Conservation (phyloP, 441 rosid genomes). For the Gossypium aridum region DNA sequence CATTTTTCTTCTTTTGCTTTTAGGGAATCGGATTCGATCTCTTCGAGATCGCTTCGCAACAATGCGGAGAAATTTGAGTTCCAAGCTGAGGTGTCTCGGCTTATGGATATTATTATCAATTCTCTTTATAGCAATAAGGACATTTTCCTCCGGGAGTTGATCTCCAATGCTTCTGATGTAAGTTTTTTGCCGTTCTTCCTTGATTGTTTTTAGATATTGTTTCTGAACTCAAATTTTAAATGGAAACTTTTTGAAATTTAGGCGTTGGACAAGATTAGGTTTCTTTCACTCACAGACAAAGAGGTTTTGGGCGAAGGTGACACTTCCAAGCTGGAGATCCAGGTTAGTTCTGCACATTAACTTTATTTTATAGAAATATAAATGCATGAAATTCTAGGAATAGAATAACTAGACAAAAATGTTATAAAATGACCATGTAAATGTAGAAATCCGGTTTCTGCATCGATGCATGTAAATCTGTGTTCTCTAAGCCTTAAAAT, state of each 20-base stretch:
- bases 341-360: conserved; percentile 37
- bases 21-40: conserved; percentile 93
- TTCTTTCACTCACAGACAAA: conserved; percentile 85
- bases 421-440: background rate
- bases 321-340: conserved; percentile 80
- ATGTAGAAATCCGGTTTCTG: background rate
- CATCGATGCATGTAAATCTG: background rate
- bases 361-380: background rate
- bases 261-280: conserved; percentile 86
- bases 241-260: no score
- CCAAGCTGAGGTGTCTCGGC: conserved; percentile 96
- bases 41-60: conserved; percentile 68
- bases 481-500: background rate
- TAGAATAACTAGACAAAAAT: background rate
- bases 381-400: background rate
- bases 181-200: no score
- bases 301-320: conserved; percentile 93
- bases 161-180: conserved; percentile 96
- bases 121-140: conserved; percentile 96
- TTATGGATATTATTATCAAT: conserved; percentile 91
- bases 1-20: no score
- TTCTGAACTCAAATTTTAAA: no score
- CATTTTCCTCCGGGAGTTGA: conserved; percentile 90
- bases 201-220: no score
- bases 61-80: conserved; percentile 89